Evolutionary conservation across 2,329 filamentous ascomycete genomes (phyloP).

Genomic region (Bipolaris sorokiniana): DNA sequence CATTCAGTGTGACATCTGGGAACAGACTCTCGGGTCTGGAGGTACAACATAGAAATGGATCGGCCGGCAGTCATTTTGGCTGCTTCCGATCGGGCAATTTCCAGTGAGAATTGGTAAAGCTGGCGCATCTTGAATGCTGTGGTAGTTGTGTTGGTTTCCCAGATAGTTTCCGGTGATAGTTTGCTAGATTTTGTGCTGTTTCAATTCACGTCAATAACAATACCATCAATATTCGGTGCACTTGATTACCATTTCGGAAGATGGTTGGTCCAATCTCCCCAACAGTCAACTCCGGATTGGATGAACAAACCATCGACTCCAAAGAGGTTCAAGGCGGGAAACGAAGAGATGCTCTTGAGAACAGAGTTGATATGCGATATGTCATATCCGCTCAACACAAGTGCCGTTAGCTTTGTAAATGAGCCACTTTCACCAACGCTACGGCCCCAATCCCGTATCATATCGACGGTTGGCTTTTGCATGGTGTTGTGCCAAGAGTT

Average conservation of each 20-base stretch:
- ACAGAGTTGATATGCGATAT: conserved; percentile 3
- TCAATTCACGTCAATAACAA: neutral
- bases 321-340: conserved; percentile 25
- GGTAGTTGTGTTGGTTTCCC: conserved; percentile 9
- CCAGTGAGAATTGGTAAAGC: conserved; percentile 17
- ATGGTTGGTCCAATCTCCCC: conserved; percentile 7
- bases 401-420: conserved; percentile 24
- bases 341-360: conserved; percentile 16
- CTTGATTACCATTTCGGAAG: neutral
- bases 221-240: neutral
- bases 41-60: conserved; percentile 13
- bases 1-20: conserved; percentile 4
- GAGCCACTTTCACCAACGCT: conserved; percentile 24
- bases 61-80: neutral
- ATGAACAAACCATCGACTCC: conserved; percentile 10
- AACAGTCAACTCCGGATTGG: neutral
- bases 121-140: conserved; percentile 20
- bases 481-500: neutral
- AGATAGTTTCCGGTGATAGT: conserved; percentile 8
- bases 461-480: conserved; percentile 3
- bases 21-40: neutral
- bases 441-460: conserved; percentile 28
- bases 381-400: conserved; percentile 21
- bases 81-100: neutral
- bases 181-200: neutral